Evolutionary conservation across 148 eudicot genomes (phyloP).

Genomic region (Diospyros kaki): DNA sequence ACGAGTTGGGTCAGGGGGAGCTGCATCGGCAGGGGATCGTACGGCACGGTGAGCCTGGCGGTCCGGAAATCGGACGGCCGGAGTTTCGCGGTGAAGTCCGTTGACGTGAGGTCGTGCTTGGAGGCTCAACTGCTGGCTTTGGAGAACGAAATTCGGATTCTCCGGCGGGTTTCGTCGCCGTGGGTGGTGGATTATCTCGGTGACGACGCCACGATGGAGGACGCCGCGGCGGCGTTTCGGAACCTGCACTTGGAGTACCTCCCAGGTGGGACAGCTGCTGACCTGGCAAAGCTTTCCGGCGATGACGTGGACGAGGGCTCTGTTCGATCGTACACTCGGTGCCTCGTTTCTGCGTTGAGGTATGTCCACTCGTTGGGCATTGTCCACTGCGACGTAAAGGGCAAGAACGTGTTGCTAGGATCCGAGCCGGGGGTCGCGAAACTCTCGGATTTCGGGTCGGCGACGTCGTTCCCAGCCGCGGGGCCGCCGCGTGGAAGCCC

Average conservation of each 20-base stretch:
- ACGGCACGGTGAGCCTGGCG: conserved; percentile 50
- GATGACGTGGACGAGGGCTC: conserved; percentile 33
- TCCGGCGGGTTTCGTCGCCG: conserved; percentile 48
- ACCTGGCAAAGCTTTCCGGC: conserved; percentile 26
- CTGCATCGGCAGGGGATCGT: conserved; percentile 67
- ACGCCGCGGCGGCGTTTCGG: conserved; percentile 13
- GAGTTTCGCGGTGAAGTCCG: conserved; percentile 70
- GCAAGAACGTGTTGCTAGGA: conserved; percentile 54
- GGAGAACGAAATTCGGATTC: conserved; percentile 56
- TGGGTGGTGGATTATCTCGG: conserved; percentile 51
- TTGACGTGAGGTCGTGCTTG: conserved; percentile 13
- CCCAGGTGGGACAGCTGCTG: conserved; percentile 52
- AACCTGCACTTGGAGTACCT: conserved; percentile 67
- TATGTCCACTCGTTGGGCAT: conserved; percentile 43
- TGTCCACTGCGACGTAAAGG: conserved; percentile 80
- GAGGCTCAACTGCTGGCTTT: conserved; percentile 33
- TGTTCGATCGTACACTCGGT: conserved; percentile 47
- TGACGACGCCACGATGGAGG: conserved; percentile 38
- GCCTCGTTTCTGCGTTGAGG: conserved; percentile 43
- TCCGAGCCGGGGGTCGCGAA: conserved; percentile 38
- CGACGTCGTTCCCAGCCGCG: conserved; percentile 16
- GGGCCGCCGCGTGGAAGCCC: conserved; percentile 71
- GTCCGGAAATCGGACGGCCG: conserved; percentile 30
- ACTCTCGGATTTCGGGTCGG: conserved; percentile 74
- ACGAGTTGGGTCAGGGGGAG: conserved; percentile 40